These are phyloP conservation scores for Trichoderma erinaceum DNA, from an alignment of 495 filamentous ascomycete genomes.

Conservation along the genomic window DNA sequence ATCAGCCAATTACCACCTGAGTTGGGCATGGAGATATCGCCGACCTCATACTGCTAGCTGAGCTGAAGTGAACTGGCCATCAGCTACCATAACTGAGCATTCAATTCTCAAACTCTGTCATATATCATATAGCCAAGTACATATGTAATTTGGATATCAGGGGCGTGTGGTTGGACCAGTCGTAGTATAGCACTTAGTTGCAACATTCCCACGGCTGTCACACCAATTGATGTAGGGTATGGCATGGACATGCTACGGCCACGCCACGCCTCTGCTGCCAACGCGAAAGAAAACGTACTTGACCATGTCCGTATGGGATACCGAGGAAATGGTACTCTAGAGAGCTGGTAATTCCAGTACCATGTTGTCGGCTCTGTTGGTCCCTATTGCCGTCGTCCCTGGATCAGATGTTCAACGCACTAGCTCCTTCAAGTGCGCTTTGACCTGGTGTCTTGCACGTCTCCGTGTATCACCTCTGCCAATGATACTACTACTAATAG, in stretches of 20 bases:
- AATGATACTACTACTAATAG: background rate
- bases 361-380: conserved; percentile 7
- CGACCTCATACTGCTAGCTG: background rate
- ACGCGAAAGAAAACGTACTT: background rate
- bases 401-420: background rate
- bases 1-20: background rate
- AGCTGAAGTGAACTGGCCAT: background rate
- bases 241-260: background rate
- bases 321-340: background rate
- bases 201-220: background rate
- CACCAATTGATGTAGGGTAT: background rate
- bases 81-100: background rate
- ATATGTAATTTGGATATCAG: background rate
- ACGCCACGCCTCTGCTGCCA: background rate
- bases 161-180: background rate
- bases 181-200: background rate
- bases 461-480: background rate
- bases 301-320: background rate
- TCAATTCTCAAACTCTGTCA: background rate
- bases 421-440: background rate
- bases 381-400: background rate
- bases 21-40: background rate
- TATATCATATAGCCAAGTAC: background rate
- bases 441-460: background rate
- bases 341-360: background rate